Evolutionary conservation across 495 filamentous ascomycete genomes (phyloP), one percentile per base, ranked within the genome.

Genomic region (Trichoderma asperelloides): DNA sequence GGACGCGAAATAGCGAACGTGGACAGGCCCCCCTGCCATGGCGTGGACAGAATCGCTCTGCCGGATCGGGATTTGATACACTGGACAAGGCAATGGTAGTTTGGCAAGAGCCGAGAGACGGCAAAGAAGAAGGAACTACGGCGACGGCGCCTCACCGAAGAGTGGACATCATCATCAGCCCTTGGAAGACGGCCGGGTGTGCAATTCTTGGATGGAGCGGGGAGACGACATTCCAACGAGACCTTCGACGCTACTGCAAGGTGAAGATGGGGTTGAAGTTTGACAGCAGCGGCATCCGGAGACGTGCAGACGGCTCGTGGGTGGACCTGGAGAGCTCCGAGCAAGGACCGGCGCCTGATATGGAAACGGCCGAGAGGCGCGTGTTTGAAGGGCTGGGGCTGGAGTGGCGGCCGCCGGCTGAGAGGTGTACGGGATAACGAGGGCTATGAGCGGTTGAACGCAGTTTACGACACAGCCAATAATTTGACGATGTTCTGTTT

Each of bases 11-110:
- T 65, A 89, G 87, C 8, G 82, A 87, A 65, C 85, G 92, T 23
- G 85, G 86, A 11, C 93, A 97, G 73, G 80, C 82, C 64, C 87
- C 93, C 0, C 72, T 85, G 23, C 67, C 69, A 25, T 85, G 80
- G 81, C 83, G 81, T 71, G 81, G 78, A 1, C 70, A 76, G 25
- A 65, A 49, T 12, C 75, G 71, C 7, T 15, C n/a, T 47, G 72
- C 75, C 0, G 79, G 80, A 18, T 77, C 81, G 39, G 89, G 89
- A 13, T 96, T 95, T 68, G 94, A 98, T 72, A 88, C 85, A 0
- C 80, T 99, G 1, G 93, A 98, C 74, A 97, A 97, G 74, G 92
- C 92, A 9, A 78, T 97, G 55, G 87, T 97, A 0, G 91, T 97
- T 0, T 99, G 95, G 95, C 94, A 96, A 72, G 85, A 93, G 70